phyloP scores from a whole-genome alignment of 306 rosid species.

The Lathyrus tuberosus region DNA sequence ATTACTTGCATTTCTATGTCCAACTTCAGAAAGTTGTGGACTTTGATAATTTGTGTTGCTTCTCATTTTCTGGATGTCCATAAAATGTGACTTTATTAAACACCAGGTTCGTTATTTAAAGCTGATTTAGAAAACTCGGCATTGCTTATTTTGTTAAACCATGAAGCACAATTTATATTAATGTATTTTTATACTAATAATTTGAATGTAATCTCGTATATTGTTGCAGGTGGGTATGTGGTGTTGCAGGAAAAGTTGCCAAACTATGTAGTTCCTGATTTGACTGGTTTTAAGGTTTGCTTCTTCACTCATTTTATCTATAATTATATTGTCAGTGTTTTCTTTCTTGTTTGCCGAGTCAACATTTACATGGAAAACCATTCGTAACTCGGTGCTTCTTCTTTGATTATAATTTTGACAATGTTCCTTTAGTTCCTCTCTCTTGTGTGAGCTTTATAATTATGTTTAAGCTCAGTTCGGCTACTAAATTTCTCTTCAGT shows the following conservation, averaged over 20 bases:
- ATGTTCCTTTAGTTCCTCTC: constrained; percentile 16
- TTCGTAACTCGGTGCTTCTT: background rate
- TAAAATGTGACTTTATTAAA: constrained; percentile 16
- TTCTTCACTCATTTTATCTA: constrained; percentile 18
- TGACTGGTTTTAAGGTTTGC: constrained; percentile 62
- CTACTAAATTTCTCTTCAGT: constrained; percentile 3
- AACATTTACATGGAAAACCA: constrained; percentile 2
- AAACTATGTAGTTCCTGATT: no score
- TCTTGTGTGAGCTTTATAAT: constrained; percentile 5
- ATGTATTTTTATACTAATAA: no score
- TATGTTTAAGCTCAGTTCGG: constrained; percentile 14
- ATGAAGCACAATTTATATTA: background rate
- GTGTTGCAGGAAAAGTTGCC: no score
- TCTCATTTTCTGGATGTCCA: constrained; percentile 16
- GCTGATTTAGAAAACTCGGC: background rate
- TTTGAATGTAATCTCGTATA: no score
- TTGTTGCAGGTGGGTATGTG: no score
- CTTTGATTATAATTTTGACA: background rate
- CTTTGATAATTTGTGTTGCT: background rate
- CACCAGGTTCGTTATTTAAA: constrained; percentile 4
- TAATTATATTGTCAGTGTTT: constrained; percentile 1
- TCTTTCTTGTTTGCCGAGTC: constrained; percentile 24
- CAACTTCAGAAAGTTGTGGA: no score
- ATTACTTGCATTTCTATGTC: no score
- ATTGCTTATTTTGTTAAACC: constrained; percentile 8